Conservation (phyloP, 2,329 filamentous ascomycete species). For the Xylariaceae sp. region DNA sequence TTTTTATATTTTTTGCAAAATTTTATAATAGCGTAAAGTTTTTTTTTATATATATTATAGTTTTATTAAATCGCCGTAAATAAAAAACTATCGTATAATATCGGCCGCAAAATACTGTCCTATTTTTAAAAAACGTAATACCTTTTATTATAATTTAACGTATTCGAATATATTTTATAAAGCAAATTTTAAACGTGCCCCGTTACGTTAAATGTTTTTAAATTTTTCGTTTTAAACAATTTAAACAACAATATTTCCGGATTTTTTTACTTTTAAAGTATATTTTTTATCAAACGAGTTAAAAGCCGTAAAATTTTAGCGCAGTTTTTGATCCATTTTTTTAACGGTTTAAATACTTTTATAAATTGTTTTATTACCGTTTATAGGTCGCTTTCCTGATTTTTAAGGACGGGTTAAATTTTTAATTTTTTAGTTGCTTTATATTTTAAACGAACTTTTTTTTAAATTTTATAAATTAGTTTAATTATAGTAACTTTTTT, state of each 20-base stretch:
- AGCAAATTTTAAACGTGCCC: neutral
- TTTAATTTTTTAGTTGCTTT: neutral
- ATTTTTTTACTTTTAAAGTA: neutral
- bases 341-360: neutral
- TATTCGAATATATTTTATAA: neutral
- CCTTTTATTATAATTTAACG: neutral
- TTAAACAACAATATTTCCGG: neutral
- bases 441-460: neutral
- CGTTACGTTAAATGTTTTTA: neutral
- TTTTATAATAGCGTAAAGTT: neutral
- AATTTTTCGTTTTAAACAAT: neutral
- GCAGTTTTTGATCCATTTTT: neutral
- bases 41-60: neutral
- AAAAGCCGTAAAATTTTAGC: neutral
- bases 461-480: neutral
- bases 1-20: neutral
- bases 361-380: neutral
- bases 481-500: neutral
- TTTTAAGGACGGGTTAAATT: neutral
- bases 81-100: neutral
- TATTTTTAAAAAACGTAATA: neutral
- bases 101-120: neutral
- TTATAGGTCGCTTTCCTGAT: too few species aligned
- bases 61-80: neutral
- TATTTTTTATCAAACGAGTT: neutral